These are phyloP conservation scores for Pyrus communis DNA, from an alignment of 306 rosid species.

Conservation along the genomic window DNA sequence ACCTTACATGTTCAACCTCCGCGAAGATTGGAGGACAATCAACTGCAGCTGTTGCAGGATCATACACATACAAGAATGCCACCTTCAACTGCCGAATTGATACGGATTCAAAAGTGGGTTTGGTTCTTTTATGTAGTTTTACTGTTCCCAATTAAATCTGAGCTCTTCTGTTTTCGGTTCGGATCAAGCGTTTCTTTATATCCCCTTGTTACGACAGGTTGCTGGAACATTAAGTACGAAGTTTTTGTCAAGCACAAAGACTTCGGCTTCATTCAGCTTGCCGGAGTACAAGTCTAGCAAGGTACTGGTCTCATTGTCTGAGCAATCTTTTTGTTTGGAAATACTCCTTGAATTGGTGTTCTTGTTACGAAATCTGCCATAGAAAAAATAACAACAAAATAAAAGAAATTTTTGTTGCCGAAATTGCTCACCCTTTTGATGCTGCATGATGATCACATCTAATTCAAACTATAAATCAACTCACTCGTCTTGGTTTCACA, in stretches of 20 bases:
- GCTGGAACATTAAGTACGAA: neutral
- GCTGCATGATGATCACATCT: too few species aligned
- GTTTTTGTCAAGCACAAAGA: conserved; percentile 1
- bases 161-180: neutral
- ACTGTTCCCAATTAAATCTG: neutral
- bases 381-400: neutral
- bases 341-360: too few species aligned
- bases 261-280: conserved; percentile 8
- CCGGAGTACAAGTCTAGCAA: conserved; percentile 16
- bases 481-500: neutral
- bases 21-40: neutral
- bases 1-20: neutral
- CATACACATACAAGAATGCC: neutral
- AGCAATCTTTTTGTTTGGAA: too few species aligned
- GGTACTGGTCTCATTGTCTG: neutral
- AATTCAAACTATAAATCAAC: neutral
- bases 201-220: conserved; percentile 3
- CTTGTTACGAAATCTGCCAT: too few species aligned
- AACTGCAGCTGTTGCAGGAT: neutral
- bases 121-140: neutral
- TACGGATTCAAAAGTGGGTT: conserved; percentile 2
- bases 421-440: neutral
- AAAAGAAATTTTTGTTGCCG: neutral
- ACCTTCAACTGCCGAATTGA: neutral
- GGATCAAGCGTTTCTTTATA: neutral